Conservation (phyloP, 2,329 filamentous ascomycete genomes). For the Pseudogymnoascus sp. region DNA sequence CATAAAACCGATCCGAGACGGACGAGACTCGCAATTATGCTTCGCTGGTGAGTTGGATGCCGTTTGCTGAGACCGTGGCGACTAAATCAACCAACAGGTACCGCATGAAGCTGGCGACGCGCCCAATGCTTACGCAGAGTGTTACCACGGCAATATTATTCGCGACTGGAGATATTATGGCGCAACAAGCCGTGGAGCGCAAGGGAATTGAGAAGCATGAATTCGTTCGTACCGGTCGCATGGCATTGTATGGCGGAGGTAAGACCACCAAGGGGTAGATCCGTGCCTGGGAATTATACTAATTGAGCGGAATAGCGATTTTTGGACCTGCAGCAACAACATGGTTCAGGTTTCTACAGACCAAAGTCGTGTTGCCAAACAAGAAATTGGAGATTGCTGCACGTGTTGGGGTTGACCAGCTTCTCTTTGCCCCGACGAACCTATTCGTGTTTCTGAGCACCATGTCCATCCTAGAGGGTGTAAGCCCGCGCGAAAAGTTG, state of each 20-base stretch:
- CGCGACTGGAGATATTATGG: constrained; percentile 80
- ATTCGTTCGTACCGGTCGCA: constrained; percentile 60
- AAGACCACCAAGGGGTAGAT: constrained; percentile 27
- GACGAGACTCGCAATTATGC: neutral
- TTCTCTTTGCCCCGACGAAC: constrained; percentile 57
- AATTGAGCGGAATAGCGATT: constrained; percentile 37
- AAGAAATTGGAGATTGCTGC: constrained; percentile 53
- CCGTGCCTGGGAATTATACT: constrained; percentile 4
- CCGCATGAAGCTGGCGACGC: constrained; percentile 68
- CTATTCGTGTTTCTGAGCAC: constrained; percentile 56
- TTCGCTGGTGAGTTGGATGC: neutral
- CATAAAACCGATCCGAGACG: neutral
- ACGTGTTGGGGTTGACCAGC: constrained; percentile 56
- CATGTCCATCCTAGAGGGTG: constrained; percentile 59
- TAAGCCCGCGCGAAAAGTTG: constrained; percentile 51
- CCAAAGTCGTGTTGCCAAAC: constrained; percentile 47
- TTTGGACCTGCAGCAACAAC: constrained; percentile 64
- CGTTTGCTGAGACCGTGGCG: neutral
- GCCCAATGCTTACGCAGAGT: constrained; percentile 83
- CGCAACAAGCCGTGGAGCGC: constrained; percentile 84
- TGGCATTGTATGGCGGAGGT: constrained; percentile 74
- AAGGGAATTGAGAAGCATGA: constrained; percentile 71
- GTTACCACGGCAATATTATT: constrained; percentile 88
- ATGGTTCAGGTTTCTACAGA: constrained; percentile 62
- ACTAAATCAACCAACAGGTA: constrained; percentile 51